Evolutionary conservation across 108 stramenopile genomes (phyloP).

Genomic region (Fistulifera solaris): DNA sequence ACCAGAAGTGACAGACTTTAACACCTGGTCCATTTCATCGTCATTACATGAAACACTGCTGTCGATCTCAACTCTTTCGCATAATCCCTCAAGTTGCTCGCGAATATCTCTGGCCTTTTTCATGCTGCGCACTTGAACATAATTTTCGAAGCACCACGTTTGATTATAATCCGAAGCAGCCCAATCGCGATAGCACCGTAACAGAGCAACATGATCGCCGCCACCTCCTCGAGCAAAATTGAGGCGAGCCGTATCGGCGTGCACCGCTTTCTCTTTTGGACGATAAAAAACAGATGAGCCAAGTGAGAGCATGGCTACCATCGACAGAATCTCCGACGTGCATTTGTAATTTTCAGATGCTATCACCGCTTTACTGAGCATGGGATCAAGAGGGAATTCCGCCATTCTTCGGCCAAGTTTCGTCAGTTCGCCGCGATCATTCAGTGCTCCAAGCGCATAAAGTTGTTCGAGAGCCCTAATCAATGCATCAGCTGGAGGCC

Average conservation of each 20-base stretch:
- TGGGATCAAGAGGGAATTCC: conserved; percentile 98
- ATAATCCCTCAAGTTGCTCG: conserved; percentile 95
- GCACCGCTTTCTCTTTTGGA: conserved; percentile 96
- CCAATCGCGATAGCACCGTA: conserved; percentile 93
- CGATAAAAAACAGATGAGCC: conserved; percentile 92
- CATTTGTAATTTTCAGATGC: conserved; percentile 92
- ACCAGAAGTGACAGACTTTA: conserved; percentile 92
- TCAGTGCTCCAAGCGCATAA: conserved; percentile 98
- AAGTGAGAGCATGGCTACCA: conserved; percentile 93
- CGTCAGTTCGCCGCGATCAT: conserved; percentile 96
- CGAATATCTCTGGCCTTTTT: conserved; percentile 94
- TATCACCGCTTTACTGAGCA: conserved; percentile 94
- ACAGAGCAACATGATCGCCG: conserved; percentile 90
- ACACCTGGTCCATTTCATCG: conserved; percentile 67
- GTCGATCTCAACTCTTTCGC: conserved; percentile 97
- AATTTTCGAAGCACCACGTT: conserved; percentile 99
- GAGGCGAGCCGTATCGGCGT: conserved; percentile 93
- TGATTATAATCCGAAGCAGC: conserved; percentile 85
- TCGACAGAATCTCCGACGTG: conserved; percentile 85
- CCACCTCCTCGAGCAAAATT: conserved; percentile 97
- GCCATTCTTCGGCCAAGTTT: conserved; percentile 98
- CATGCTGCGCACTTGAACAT: conserved; percentile 90
- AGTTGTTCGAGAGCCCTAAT: conserved; percentile 94
- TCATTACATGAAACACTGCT: conserved; percentile 45
- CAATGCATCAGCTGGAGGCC: conserved; percentile 92